A percentile compares a stretch with the other conserved stretches of the same genome.
Evolutionary conservation across 148 eudicot species (phyloP).

Genomic region (Nyssa sinensis): DNA sequence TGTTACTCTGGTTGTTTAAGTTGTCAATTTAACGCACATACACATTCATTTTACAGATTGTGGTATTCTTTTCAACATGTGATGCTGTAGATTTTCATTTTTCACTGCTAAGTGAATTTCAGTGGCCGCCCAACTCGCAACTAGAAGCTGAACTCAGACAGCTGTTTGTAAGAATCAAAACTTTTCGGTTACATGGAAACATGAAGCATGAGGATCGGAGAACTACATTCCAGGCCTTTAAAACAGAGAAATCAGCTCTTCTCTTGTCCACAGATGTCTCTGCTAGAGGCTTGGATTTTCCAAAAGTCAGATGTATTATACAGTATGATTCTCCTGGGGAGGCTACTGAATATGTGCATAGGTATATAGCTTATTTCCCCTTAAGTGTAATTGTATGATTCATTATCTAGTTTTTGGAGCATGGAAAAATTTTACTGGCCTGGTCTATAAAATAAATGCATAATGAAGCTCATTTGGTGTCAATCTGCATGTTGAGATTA

Average conservation of each 20-base stretch:
- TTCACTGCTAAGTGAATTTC: slow-evolving; percentile 60
- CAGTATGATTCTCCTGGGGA: slow-evolving; percentile 99
- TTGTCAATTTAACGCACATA: slow-evolving; percentile 8
- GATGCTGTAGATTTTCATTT: slow-evolving; percentile 94
- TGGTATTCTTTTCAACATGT: slow-evolving; percentile 95
- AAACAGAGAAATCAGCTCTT: slow-evolving; percentile 87
- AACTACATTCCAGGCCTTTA: slow-evolving; percentile 67
- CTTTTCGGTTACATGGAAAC: slow-evolving; percentile 77
- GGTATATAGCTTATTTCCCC: slow-evolving; percentile 46
- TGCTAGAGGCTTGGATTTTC: slow-evolving; percentile 98
- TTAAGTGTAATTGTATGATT: slow-evolving; percentile 1
- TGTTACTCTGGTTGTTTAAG: not conserved
- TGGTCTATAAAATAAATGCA: not conserved
- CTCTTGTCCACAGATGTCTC: slow-evolving; percentile 85
- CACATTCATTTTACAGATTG: slow-evolving; percentile 49
- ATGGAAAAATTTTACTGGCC: slow-evolving; percentile 11
- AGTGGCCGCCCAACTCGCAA: slow-evolving; percentile 37
- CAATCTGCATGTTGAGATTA: not conserved
- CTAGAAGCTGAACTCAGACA: slow-evolving; percentile 39
- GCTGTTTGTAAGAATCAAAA: slow-evolving; percentile 65
- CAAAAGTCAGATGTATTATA: slow-evolving; percentile 86
- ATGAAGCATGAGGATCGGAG: slow-evolving; percentile 87
- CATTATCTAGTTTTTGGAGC: not conserved
- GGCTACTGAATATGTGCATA: slow-evolving; percentile 96
- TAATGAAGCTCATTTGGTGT: not conserved